Evolutionary conservation across 1,284 basidiomycete genomes (phyloP), one percentile per base, ranked within the genome.

Genomic region (Mycosarcoma maydis): DNA sequence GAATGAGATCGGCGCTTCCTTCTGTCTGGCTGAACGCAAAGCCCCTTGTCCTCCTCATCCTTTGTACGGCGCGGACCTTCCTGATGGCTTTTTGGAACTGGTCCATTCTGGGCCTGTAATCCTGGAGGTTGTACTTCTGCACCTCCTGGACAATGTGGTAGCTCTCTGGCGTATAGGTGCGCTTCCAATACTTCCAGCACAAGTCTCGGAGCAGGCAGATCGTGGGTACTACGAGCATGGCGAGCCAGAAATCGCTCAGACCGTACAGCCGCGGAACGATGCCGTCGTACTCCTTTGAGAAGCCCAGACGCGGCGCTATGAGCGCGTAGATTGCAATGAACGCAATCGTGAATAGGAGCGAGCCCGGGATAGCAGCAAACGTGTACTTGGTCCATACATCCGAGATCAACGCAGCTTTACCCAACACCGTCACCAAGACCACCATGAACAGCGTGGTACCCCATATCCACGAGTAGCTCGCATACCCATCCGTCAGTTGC

Each of bases 301-400:
- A 92, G 60, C 93, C 88, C 6, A 89, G 86, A 27, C 84, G 72
- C 0, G 96, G 96, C 0, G 95, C 91, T 52, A 96, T 86, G 56
- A 90, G 83, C 19, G 91, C 92, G 82, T 98, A 99, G 2, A 98
- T 78, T 0, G 94, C 95, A 5, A 98, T 85, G 83, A 94, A 94
- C 41, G 90, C 81, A 90, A 98, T 94, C 7, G 95, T 94, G 83
- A 98, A 95, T 26, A 90, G 81, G 80, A 98, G 95, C 2, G 96
- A 98, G 8, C 96, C 96, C 0, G 95, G 96, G 49, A 80, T 81
- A n/a, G 77, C 76, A 5, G 92, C 92, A 34, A 94, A 90, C 3
- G 94, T 98, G 82, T 98, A 98, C 82, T 98, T 98, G 3, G 95
- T 98, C 96, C 95, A 99, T n/a, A 98, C 83, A 75, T 98, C 95